Base-by-base conservation (phyloP, 148 eudicot species). In the Polygonum aviculare region DNA sequence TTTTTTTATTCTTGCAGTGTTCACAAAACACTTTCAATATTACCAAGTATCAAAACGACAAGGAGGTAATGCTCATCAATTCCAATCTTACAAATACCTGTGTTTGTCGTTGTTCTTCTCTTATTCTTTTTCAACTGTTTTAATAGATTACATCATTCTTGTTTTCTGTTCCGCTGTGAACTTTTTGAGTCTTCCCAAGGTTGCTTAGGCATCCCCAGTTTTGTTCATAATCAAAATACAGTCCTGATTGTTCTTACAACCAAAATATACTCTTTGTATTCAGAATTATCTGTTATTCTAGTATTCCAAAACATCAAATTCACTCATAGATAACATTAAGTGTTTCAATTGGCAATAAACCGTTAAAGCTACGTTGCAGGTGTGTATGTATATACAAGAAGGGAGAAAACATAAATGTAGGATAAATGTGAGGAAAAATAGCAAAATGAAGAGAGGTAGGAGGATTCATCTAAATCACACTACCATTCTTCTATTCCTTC, bases 21-120 rank as follows among this genome's bases (percentile, higher is more conserved):
- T 95, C 99, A 1, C 94, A 91, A 80, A 93, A 93, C 74, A 97
- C 99, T 14, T 49, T 87, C 87, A 95, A 93, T 73, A 91, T 95
- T 44, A 77, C 88, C 55, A 93, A 93, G 76, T 95, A 95, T 78
- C 97, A 95, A 85, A 89, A 93, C 54, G 99, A 95, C 79, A 85
- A 87, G 82, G 99, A 95, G 99, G 99, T 95, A 87, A 26, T 52
- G 21, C 44, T 26, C 12, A 14, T 16, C 33, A 55, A 16, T 2
- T 54, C 14, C 39, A 31, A 26, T 62, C 16, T 26, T 26, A 62
- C 38, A 62, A 8, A 4, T 10, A 21, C 69, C 26, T 62, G 5
- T 62, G 67, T 26, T 31, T 57, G 2, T 38, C 69, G 0, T 60
- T 22, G 67, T 60, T 60, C 36, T 60, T 26, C 22, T 54, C 33